Evolutionary conservation across 2,329 filamentous ascomycete genomes (phyloP).

Genomic region (Aureobasidium sp.): DNA sequence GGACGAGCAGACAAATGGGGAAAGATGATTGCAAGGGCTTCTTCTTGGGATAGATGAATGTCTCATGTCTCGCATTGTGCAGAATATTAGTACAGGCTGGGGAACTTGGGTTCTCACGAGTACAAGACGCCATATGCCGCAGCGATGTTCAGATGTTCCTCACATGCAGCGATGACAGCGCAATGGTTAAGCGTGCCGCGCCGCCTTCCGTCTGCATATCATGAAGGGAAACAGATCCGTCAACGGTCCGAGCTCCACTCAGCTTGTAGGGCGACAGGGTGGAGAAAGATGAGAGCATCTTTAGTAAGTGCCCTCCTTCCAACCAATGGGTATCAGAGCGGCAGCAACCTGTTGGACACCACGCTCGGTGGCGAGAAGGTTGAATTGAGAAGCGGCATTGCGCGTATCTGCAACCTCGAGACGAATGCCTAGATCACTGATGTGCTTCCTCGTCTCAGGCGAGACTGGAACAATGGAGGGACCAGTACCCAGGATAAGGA

Average conservation of each 20-base stretch:
- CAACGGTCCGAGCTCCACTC: background rate
- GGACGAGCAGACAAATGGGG: background rate
- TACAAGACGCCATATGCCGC: background rate
- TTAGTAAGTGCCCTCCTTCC: slow-evolving; percentile 49
- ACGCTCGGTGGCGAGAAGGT: slow-evolving; percentile 86
- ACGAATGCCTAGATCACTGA: slow-evolving; percentile 72
- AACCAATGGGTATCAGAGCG: slow-evolving; percentile 78
- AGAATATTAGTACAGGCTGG: background rate
- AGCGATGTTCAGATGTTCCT: background rate
- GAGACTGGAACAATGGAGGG: slow-evolving; percentile 66
- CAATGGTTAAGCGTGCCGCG: slow-evolving; percentile 6
- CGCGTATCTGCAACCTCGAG: slow-evolving; percentile 62
- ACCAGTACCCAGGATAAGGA: slow-evolving; percentile 84
- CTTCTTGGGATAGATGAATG: background rate
- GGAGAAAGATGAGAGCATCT: background rate
- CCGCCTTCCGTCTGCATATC: slow-evolving; percentile 7
- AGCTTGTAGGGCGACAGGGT: background rate
- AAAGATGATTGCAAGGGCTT: background rate
- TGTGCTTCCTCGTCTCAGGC: slow-evolving; percentile 60
- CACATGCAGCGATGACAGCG: slow-evolving; percentile 1
- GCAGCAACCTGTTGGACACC: slow-evolving; percentile 79
- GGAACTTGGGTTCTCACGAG: background rate
- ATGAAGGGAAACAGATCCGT: background rate
- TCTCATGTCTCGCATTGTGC: background rate
- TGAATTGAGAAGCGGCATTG: slow-evolving; percentile 92